Evolutionary conservation across 257 asterid species (phyloP), one percentile per base, ranked within the genome.

Genomic region (Prunella vulgaris): DNA sequence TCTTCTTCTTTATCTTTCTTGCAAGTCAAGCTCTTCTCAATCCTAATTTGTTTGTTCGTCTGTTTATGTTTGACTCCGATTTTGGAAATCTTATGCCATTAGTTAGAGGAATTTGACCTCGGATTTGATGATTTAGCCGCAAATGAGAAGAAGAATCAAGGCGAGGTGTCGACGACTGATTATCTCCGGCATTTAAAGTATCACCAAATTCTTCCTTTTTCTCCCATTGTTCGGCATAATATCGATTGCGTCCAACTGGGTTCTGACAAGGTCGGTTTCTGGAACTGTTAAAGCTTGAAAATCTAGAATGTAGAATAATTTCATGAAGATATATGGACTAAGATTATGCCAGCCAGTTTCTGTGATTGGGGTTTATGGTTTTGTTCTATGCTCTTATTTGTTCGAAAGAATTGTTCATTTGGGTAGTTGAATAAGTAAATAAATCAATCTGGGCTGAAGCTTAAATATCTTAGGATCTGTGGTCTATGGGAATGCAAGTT

Each of bases 151-250:
- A 67, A 54, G 17, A 75, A 62, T 44, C 69, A 33, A 46, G 53
- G 21, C 25, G 54, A 18, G 63, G 61, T 21, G 63, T 25, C 8
- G 63, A 51, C 35, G 25, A 10, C 22, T 54, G 77, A 80, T 72
- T 78, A 66, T 35, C 70, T 73, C 32, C 71, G 79, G 81, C 84
- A 54, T 67, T 76, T 67, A 58, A 33, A 17, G 13, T 13, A 52
- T n/a, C 59, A 17, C 28, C 13, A 14, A 12, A 25, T 25, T 25
- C 72, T 13, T 68, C 79, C 5, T 66, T 35, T n/a, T 54, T 54
- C 33, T 52, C 79, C 24, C 32, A 15, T 60, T 79, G 75, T 13
- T 70, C 71, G 21, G 42, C 79, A 10, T 79, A 74, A 64, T 60
- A 67, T 57, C 84, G 8, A 44, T 73, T 33, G 35, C 71, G 9